Evolutionary conservation across 768 basidiomycete species (phyloP), one percentile per base, ranked within the genome.

Genomic region (Albatrellus ellisii): DNA sequence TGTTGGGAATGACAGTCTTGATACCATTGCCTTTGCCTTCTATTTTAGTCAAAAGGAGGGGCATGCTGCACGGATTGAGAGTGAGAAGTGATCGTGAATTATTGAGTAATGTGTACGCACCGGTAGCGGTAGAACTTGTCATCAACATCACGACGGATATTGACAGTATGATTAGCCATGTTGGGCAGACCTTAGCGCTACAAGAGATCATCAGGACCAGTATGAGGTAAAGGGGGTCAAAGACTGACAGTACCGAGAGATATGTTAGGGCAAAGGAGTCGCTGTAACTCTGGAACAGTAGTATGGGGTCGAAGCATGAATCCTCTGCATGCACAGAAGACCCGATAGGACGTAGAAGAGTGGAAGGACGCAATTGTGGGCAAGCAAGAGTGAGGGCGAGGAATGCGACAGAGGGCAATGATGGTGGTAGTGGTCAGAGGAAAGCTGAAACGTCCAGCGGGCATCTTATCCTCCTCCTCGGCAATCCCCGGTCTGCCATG

Each of bases 21-120:
- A 99, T 98, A 55, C 95, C 95, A 60, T 99, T 99, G 46, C 95
- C 95, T 63, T 91, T 92, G 55, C 95, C 95, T 66, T 99, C 95
- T 26, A 98, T 91, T 69, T 98, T 98, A 49, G 85, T 94, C 49
- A 76, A 72, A 48, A 99, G 75, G 45, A 91, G 59, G 43, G 95
- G 95, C 95, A 99, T 99, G 50, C 89, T 92, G 38, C n/a, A n/a
- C n/a, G n/a, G n/a, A n/a, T 21, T 21, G n/a, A 14, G 5, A 36
- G 28, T 24, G 24, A 39, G 28, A 4, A 3, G 32, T 31, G 11
- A 9, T 2, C 40, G 34, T 39, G 40, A 9, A 6, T 24, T 6
- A 18, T 26, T 21, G 5, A 6, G 14, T 20, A 29, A 33, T 15
- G 33, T 45, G 8, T n/a, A 62, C 75, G 48, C 52, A 80, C 80